phyloP scores from a whole-genome alignment of 441 rosid species.

The Adansonia gregorii region DNA sequence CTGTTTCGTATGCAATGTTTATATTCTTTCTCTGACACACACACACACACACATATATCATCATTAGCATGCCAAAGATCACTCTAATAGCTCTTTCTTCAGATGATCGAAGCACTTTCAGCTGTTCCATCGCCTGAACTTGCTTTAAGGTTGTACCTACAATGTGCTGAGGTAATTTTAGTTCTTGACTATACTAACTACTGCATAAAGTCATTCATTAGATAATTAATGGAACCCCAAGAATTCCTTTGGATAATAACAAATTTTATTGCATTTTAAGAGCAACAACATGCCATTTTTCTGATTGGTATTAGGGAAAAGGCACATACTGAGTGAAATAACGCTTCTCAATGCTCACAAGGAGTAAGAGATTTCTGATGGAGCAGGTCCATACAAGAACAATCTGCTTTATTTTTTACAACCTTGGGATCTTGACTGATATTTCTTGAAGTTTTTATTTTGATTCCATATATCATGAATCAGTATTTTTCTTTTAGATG shows the following conservation, averaged over 20 bases:
- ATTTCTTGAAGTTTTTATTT: neutral
- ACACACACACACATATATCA: neutral
- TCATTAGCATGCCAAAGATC: constrained; percentile 5
- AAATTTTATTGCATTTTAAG: neutral
- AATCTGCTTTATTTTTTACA: neutral
- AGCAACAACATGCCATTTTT: neutral
- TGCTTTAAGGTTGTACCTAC: constrained; percentile 74
- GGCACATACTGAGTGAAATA: neutral
- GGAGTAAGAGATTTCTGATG: neutral
- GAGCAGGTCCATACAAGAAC: neutral
- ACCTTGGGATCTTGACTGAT: neutral
- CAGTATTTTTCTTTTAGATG: neutral
- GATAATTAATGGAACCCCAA: constrained; percentile 7
- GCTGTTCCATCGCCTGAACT: constrained; percentile 70
- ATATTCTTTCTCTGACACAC: neutral
- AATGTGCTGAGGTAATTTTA: constrained; percentile 72
- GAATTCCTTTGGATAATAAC: neutral
- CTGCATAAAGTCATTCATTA: neutral
- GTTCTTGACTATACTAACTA: neutral
- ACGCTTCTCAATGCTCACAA: neutral
- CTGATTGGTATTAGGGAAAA: neutral
- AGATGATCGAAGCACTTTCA: constrained; percentile 69
- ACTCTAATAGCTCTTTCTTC: constrained; percentile 28
- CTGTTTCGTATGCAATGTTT: neutral
- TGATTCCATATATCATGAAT: neutral